phyloP scores from a whole-genome alignment of 345 rosid genomes.

The Populus nigra region DNA sequence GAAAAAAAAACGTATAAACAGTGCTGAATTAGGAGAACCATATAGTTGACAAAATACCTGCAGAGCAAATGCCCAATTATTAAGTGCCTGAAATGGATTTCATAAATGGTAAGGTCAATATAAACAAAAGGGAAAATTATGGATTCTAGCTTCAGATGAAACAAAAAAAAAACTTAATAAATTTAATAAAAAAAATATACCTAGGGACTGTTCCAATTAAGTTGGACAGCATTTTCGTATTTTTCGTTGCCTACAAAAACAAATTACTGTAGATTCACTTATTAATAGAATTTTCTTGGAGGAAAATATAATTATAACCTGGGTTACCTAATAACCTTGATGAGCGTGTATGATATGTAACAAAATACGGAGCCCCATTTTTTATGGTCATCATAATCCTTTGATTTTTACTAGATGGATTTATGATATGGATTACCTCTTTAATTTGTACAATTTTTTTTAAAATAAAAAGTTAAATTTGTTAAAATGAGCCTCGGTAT shows the following conservation, averaged over 20 bases:
- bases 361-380: too few species aligned
- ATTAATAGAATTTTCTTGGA: background rate
- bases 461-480: too few species aligned
- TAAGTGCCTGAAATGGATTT: slow-evolving; percentile 70
- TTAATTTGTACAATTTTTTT: too few species aligned
- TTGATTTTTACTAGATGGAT: too few species aligned
- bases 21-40: background rate
- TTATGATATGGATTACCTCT: too few species aligned
- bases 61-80: slow-evolving; percentile 97
- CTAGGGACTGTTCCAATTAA: slow-evolving; percentile 99
- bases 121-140: background rate
- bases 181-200: slow-evolving; percentile 30
- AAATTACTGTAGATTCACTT: slow-evolving; percentile 1
- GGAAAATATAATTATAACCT: too few species aligned
- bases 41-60: slow-evolving; percentile 50
- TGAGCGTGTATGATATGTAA: too few species aligned
- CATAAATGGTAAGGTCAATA: slow-evolving; percentile 2
- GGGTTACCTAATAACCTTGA: too few species aligned
- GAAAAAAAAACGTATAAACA: background rate
- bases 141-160: slow-evolving; percentile 13
- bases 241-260: slow-evolving; percentile 75
- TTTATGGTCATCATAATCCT: too few species aligned
- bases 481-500: too few species aligned
- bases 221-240: slow-evolving; percentile 96
- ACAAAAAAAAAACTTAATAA: slow-evolving; percentile 8